Conservation (phyloP, 2,329 filamentous ascomycete species). For the Acrocalymma vagum region DNA sequence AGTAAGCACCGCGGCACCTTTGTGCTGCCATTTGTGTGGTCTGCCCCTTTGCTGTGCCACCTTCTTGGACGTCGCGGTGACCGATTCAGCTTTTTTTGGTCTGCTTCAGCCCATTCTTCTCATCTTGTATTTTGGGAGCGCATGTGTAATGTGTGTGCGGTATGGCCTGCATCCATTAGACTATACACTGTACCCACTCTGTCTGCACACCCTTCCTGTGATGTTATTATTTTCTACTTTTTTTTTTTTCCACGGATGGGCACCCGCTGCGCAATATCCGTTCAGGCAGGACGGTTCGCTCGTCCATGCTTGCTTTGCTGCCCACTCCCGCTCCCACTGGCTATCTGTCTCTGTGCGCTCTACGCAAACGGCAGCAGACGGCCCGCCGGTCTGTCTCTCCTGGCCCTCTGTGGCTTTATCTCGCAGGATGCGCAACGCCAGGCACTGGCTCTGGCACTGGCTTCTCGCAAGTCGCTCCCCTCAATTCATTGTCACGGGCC, state of each 20-base stretch:
- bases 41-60: slow-evolving; percentile 29
- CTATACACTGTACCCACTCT: too few species aligned
- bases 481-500: background rate
- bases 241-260: too few species aligned
- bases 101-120: slow-evolving; percentile 20
- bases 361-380: slow-evolving; percentile 9
- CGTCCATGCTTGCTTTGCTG: slow-evolving; percentile 20
- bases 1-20: slow-evolving; percentile 17
- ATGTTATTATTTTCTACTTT: too few species aligned
- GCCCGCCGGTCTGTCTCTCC: slow-evolving; percentile 19
- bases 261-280: slow-evolving; percentile 7
- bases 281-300: background rate
- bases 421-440: too few species aligned
- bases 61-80: slow-evolving; percentile 15
- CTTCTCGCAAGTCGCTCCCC: slow-evolving; percentile 28
- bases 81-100: slow-evolving; percentile 20
- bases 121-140: too few species aligned
- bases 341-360: too few species aligned
- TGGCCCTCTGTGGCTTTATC: slow-evolving; percentile 17
- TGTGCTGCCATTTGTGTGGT: too few species aligned
- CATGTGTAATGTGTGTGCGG: slow-evolving; percentile 7
- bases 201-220: too few species aligned
- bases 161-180: slow-evolving; percentile 8
- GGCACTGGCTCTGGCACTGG: slow-evolving; percentile 25
- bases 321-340: slow-evolving; percentile 9